phyloP scores from a whole-genome alignment of 495 filamentous ascomycete genomes.

The Penicillium paxilli region DNA sequence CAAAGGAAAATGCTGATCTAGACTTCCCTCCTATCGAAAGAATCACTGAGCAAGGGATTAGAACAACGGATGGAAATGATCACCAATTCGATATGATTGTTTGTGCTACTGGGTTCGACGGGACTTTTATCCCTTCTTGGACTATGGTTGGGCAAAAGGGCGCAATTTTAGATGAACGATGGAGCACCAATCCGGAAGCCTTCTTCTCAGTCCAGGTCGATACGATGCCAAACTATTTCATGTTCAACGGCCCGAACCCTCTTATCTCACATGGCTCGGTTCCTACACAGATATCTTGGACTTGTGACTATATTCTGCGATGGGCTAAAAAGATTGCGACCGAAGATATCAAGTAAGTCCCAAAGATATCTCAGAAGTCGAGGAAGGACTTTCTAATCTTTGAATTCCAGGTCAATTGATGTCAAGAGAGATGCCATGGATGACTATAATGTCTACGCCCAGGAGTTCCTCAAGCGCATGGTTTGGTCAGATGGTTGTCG shows the following conservation, averaged over 20 bases:
- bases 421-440: slow-evolving; percentile 5
- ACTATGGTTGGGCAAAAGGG: background rate
- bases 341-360: slow-evolving; percentile 9
- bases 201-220: background rate
- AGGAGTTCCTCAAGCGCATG: slow-evolving; percentile 7
- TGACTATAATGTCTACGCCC: slow-evolving; percentile 2
- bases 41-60: background rate
- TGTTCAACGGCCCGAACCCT: background rate
- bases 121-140: background rate
- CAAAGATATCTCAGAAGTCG: background rate
- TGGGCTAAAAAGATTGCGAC: slow-evolving; percentile 4
- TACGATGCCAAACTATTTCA: background rate
- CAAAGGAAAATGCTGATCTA: background rate
- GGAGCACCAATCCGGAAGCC: background rate
- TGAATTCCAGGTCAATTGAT: slow-evolving; percentile 2
- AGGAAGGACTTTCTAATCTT: background rate
- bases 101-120: background rate
- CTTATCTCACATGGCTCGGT: background rate
- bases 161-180: background rate
- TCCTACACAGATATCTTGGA: background rate
- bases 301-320: slow-evolving; percentile 2
- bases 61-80: background rate
- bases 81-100: background rate
- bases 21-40: background rate
- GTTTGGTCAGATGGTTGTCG: slow-evolving; percentile 7